phyloP scores from a whole-genome alignment of 2,329 filamentous ascomycete species.

The Fusarium torulosum region DNA sequence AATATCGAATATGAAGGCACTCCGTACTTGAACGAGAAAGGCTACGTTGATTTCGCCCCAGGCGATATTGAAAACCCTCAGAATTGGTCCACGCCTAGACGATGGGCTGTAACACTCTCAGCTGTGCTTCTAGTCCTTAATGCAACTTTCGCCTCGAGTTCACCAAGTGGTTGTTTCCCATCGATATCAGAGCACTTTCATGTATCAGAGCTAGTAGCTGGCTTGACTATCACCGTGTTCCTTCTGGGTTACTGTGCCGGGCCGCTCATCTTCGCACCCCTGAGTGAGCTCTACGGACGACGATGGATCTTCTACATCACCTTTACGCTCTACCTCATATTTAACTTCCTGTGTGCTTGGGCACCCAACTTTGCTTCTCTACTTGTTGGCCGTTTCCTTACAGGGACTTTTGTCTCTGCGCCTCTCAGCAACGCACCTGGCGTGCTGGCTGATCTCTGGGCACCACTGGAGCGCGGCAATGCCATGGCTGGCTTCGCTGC shows the following conservation, averaged over 20 bases:
- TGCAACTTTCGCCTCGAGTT: conserved; percentile 31
- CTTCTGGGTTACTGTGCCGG: conserved; percentile 65
- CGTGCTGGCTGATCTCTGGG: conserved; percentile 82
- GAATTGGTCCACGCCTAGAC: conserved; percentile 19
- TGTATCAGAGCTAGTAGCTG: conserved; percentile 29
- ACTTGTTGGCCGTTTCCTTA: conserved; percentile 79
- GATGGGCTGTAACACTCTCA: conserved; percentile 18
- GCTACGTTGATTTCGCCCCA: conserved; percentile 25
- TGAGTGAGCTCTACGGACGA: conserved; percentile 79
- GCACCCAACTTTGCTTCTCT: conserved; percentile 79
- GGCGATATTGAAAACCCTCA: conserved; percentile 20
- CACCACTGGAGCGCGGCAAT: conserved; percentile 80
- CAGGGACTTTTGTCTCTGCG: conserved; percentile 83
- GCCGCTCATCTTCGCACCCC: conserved; percentile 80
- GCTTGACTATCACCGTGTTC: conserved; percentile 37
- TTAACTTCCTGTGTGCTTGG: conserved; percentile 81
- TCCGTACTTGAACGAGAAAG: conserved; percentile 25
- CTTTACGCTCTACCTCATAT: conserved; percentile 77
- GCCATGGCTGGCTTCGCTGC: conserved; percentile 85
- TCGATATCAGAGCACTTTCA: conserved; percentile 25
- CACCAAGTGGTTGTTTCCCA: conserved; percentile 28
- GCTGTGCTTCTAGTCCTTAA: conserved; percentile 28
- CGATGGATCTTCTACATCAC: conserved; percentile 65
- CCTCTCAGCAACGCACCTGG: conserved; percentile 86
- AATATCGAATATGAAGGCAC: conserved; percentile 21